Evolutionary conservation across 495 filamentous ascomycete genomes (phyloP).

Genomic region (Penicillium nucicola): DNA sequence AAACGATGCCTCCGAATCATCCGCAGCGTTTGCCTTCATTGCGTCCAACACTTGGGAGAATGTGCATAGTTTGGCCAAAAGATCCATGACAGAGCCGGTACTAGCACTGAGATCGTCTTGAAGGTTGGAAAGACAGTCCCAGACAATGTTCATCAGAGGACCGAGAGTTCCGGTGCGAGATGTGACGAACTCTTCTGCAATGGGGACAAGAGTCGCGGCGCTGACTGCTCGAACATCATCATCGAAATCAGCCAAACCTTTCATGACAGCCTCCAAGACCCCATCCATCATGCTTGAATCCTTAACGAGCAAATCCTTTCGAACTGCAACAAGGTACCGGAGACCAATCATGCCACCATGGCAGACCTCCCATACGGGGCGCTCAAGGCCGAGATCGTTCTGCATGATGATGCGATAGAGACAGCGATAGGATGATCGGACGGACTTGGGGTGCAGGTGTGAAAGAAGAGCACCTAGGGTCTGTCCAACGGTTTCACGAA

Average conservation of each 20-base stretch:
- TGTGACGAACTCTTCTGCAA: slow-evolving; percentile 88
- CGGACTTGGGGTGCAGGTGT: slow-evolving; percentile 70
- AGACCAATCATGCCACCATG: slow-evolving; percentile 98
- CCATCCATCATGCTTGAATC: slow-evolving; percentile 87
- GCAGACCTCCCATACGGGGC: slow-evolving; percentile 85
- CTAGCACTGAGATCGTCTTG: slow-evolving; percentile 96
- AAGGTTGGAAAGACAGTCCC: slow-evolving; percentile 92
- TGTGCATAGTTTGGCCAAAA: slow-evolving; percentile 90
- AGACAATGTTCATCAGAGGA: slow-evolving; percentile 86
- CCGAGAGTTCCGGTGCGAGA: slow-evolving; percentile 74
- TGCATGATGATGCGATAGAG: slow-evolving; percentile 92
- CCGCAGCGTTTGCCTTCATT: slow-evolving; percentile 86
- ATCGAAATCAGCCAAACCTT: slow-evolving; percentile 83
- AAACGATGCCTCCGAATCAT: slow-evolving; percentile 83
- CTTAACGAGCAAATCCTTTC: slow-evolving; percentile 83
- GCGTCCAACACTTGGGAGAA: slow-evolving; percentile 90
- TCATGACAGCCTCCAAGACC: slow-evolving; percentile 88
- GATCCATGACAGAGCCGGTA: slow-evolving; percentile 96
- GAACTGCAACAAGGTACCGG: slow-evolving; percentile 88
- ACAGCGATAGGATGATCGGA: slow-evolving; percentile 74
- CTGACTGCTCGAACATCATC: slow-evolving; percentile 97
- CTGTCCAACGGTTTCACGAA: slow-evolving; percentile 95
- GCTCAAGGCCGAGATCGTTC: slow-evolving; percentile 65
- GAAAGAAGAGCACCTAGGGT: slow-evolving; percentile 84
- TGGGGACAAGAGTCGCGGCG: slow-evolving; percentile 92